Percentiles rank a stretch among this genome's conserved stretches.
Evolutionary conservation across 2,329 filamentous ascomycete species (phyloP).

Genomic region (Nothopassalora personata): DNA sequence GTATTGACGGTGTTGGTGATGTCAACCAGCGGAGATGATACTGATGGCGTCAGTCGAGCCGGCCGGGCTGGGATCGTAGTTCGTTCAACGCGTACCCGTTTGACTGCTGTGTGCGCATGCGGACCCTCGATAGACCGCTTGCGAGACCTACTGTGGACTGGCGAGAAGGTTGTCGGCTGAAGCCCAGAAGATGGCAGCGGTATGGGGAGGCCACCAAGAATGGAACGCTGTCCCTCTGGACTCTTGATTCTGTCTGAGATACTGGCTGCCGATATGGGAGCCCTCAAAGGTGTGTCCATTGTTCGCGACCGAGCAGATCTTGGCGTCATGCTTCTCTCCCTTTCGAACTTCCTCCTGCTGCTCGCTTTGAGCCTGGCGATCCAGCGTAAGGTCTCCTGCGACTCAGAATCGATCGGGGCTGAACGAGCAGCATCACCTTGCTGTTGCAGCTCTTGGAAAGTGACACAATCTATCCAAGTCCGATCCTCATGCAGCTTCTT

Average conservation of each 20-base stretch:
- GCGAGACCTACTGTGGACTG: background rate
- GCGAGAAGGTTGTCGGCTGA: background rate
- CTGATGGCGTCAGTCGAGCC: background rate
- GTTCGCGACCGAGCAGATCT: constrained; percentile 4
- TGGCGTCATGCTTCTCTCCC: constrained; percentile 19
- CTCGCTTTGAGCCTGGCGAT: constrained; percentile 52
- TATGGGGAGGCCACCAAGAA: background rate
- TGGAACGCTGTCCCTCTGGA: background rate
- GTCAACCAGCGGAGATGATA: constrained; percentile 13
- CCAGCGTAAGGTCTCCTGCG: constrained; percentile 59
- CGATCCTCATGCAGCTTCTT: constrained; percentile 74
- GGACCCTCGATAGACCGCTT: background rate
- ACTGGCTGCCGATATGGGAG: background rate
- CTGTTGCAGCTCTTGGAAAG: constrained; percentile 64
- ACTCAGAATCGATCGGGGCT: constrained; percentile 48
- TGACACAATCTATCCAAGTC: constrained; percentile 61
- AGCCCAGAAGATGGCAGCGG: background rate
- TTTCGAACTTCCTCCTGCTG: constrained; percentile 28
- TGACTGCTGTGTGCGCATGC: background rate
- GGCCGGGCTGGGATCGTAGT: background rate
- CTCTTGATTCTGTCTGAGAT: background rate
- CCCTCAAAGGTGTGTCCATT: background rate
- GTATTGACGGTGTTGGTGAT: constrained; percentile 13
- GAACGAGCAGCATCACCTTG: constrained; percentile 56
- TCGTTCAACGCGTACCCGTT: background rate